Evolutionary conservation across 345 rosid species (phyloP), one percentile per base, ranked within the genome.

Genomic region (Cardamine chenopodiifolia): DNA sequence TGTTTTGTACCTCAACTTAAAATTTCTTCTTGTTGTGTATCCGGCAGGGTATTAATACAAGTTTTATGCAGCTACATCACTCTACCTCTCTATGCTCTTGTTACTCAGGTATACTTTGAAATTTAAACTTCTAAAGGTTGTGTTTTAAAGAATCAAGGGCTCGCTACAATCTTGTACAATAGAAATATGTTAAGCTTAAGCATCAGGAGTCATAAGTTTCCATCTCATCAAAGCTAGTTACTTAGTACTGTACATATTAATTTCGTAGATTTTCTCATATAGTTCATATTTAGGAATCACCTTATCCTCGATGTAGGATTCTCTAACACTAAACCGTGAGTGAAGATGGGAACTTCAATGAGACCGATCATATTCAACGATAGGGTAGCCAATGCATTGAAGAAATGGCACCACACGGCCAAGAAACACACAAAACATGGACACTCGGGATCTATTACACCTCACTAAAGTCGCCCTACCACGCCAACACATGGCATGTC

Each of bases 41-140:
- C n/a, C 2, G 29, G 9, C 88, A 95, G 98, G 91, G 83, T 90
- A 48, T 6, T 87, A 42, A 84, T 86, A 73, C 98, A 92, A 76
- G 72, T 95, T 55, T 35, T 92, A 22, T 95, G 99, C 87, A 95
- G 99, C 70, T 95, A 95, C 57, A 90, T 95, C 76, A 92, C 97
- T 20, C 86, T 95, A 68, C 98, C 99, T 59, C 90, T 95, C n/a
- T 92, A 95, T 71, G 99, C 99, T 35, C 74, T 95, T 26, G 99
- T 95, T 53, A 95, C 97, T 11, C 99, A 92, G 90, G 98, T 92
- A 66, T 4, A 67, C 14, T 49, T 20, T 1, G 1, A 37, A 10
- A 61, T 8, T 37, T 37, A 20, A 50, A 20, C 20, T 75, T 3
- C 25, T 39, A 23, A 56, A 44, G 19, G 0, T 49, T 32, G 17